phyloP scores from a whole-genome alignment of 306 rosid genomes.

The Trifolium subterraneum region DNA sequence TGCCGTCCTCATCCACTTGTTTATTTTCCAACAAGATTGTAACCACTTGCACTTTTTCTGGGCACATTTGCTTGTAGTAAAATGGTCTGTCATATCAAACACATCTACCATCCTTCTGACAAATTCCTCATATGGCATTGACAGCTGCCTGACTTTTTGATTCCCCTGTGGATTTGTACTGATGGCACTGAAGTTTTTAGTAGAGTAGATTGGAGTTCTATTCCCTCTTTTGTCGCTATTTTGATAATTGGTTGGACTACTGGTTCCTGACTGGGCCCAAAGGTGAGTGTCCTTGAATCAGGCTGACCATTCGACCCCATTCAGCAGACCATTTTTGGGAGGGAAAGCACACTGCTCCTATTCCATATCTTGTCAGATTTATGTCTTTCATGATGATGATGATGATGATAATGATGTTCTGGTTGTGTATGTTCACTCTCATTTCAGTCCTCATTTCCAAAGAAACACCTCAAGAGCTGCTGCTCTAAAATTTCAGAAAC shows the following conservation, averaged over 20 bases:
- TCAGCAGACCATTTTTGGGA: background rate
- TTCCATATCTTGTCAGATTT: conserved; percentile 5
- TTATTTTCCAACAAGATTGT: conserved; percentile 1
- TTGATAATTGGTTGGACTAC: background rate
- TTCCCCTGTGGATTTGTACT: background rate
- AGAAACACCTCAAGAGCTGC: background rate
- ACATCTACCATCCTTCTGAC: background rate
- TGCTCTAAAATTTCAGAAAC: conserved; percentile 11
- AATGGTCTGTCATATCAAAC: background rate
- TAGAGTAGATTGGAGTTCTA: conserved; percentile 24
- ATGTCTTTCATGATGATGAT: background rate
- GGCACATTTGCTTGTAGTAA: conserved; percentile 4
- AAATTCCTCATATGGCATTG: background rate
- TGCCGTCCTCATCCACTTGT: background rate
- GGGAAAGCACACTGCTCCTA: background rate
- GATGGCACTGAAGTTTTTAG: background rate
- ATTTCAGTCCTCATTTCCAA: conserved; percentile 10
- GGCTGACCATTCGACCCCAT: conserved; percentile 7
- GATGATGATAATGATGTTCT: background rate
- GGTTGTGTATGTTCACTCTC: conserved; percentile 4
- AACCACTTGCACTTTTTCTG: conserved; percentile 1
- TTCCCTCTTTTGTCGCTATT: conserved; percentile 1
- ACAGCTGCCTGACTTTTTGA: background rate
- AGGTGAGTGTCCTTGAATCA: background rate
- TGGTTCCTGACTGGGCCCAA: background rate